These are phyloP conservation scores for Psilocybe cyanescens DNA, from an alignment of 768 basidiomycete species.

Conservation along the genomic window DNA sequence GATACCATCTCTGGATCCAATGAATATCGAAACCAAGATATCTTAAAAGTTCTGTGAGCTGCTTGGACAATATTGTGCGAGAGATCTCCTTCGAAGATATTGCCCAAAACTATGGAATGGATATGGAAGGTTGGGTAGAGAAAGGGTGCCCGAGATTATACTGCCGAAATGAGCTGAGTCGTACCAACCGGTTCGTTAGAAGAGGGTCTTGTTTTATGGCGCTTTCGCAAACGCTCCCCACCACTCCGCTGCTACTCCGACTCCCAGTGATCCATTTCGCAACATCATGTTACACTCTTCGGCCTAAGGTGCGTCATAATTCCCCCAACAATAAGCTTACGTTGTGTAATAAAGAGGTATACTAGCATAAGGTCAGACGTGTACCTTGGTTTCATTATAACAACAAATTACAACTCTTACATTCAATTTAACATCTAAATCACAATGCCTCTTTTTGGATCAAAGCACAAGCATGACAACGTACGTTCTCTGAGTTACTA, in stretches of 20 bases:
- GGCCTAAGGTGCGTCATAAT: not conserved
- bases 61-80: conserved; percentile 60
- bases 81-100: conserved; percentile 58
- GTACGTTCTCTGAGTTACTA: not conserved
- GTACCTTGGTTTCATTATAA: no score
- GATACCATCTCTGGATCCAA: conserved; percentile 32
- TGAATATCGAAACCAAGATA: conserved; percentile 39
- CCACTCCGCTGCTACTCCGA: not conserved
- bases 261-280: not conserved
- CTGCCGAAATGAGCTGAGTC: conserved; percentile 69
- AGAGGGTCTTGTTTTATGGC: conserved; percentile 63
- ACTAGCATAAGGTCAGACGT: not conserved
- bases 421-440: not conserved
- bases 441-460: conserved; percentile 36
- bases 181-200: conserved; percentile 47
- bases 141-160: conserved; percentile 69
- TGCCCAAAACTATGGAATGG: conserved; percentile 46
- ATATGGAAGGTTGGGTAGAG: conserved; percentile 54
- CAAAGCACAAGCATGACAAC: conserved; percentile 22
- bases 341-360: not conserved
- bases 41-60: conserved; percentile 49
- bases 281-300: not conserved
- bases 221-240: not conserved
- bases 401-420: not conserved
- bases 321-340: not conserved